Evolutionary conservation across 2,329 filamentous ascomycete genomes (phyloP).

Genomic region (Plectosphaerella plurivora): DNA sequence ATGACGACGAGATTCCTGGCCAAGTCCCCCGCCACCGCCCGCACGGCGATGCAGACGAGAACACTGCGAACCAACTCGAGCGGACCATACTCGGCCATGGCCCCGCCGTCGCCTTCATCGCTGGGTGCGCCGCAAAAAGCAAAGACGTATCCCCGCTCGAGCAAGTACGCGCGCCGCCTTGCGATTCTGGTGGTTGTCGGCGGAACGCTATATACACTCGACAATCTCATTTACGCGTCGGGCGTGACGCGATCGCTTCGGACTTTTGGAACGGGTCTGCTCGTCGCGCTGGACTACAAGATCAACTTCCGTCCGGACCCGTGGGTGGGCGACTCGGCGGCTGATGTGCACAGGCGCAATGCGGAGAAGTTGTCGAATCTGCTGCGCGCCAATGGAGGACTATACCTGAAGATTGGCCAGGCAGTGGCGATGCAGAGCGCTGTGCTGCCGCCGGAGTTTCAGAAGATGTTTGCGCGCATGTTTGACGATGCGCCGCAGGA

Average conservation of each 20-base stretch:
- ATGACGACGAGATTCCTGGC: conserved; percentile 1
- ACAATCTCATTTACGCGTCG: conserved; percentile 73
- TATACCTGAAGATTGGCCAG: conserved; percentile 97
- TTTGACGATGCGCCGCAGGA: conserved; percentile 98
- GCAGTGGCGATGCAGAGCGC: conserved; percentile 98
- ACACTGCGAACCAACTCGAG: conserved; percentile 1
- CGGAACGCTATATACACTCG: conserved; percentile 62
- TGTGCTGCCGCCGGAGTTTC: conserved; percentile 87
- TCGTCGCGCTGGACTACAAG: conserved; percentile 91
- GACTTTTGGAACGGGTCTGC: conserved; percentile 74
- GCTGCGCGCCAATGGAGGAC: conserved; percentile 78
- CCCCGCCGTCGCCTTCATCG: conserved; percentile 73
- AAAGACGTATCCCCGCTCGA: conserved; percentile 64
- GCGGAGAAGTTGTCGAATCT: conserved; percentile 80
- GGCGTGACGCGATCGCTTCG: conserved; percentile 72
- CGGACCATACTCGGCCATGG: conserved; percentile 57
- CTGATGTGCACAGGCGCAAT: conserved; percentile 76
- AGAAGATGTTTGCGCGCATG: conserved; percentile 93
- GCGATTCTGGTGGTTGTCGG: conserved; percentile 55
- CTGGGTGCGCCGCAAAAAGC: conserved; percentile 68
- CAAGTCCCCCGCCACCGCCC: not conserved
- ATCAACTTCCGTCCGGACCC: conserved; percentile 87
- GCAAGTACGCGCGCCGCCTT: conserved; percentile 75
- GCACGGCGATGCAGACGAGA: not conserved
- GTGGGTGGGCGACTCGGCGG: conserved; percentile 65